These are phyloP conservation scores for Cytospora leucostoma DNA, from an alignment of 2,329 filamentous ascomycete genomes.

Conservation along the genomic window DNA sequence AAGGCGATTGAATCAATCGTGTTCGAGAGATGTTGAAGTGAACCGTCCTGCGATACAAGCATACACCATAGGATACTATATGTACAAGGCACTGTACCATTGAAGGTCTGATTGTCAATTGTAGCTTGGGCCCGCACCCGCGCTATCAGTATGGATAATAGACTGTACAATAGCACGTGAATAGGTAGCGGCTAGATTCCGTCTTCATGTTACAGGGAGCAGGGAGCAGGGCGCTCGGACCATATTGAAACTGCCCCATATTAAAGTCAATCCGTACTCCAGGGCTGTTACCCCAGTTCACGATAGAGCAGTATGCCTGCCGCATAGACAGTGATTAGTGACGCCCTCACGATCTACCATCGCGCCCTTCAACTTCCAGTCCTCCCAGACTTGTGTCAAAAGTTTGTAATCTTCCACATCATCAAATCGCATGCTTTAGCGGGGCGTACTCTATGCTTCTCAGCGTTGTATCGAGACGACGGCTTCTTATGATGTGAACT, in stretches of 20 bases:
- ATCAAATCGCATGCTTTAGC: neutral
- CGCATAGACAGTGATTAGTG: neutral
- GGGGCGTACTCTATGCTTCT: neutral
- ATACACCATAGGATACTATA: no score
- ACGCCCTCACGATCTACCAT: neutral
- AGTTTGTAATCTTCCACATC: neutral
- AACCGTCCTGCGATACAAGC: neutral
- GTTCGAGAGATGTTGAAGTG: neutral
- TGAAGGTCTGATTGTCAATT: no score
- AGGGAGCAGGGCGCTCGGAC: conserved; percentile 6
- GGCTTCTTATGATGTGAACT: neutral
- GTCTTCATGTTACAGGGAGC: conserved; percentile 1
- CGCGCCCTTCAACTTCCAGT: neutral
- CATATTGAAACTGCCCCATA: neutral
- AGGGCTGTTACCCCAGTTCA: neutral
- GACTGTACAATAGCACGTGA: no score
- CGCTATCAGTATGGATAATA: no score
- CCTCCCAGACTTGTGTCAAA: neutral
- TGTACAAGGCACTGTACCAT: no score
- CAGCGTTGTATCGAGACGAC: neutral
- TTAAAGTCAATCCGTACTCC: neutral
- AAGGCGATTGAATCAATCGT: neutral
- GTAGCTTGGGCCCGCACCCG: conserved; percentile 2
- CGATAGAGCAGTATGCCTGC: neutral
- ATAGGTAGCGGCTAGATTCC: conserved; percentile 9